Conservation (phyloP, 306 rosid species). For the Cicer bijugum region DNA sequence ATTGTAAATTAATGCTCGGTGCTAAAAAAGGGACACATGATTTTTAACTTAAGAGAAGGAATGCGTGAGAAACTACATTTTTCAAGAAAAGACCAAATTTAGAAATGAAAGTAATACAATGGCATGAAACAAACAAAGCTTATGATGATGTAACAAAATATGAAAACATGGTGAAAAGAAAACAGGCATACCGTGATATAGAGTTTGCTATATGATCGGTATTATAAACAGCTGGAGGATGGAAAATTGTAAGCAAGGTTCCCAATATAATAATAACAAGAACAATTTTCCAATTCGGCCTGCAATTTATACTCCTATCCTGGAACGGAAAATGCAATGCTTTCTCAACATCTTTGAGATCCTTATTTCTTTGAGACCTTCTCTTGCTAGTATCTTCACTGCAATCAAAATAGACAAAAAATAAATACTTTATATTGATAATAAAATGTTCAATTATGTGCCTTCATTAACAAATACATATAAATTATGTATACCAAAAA, state of each 20-base stretch:
- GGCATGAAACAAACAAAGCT: conserved; percentile 28
- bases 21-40: conserved; percentile 10
- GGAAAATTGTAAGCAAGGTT: conserved; percentile 67
- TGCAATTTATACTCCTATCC: conserved; percentile 63
- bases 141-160: conserved; percentile 11
- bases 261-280: conserved; percentile 65
- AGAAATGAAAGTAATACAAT: conserved; percentile 4
- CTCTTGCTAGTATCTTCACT: conserved; percentile 77
- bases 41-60: conserved; percentile 24
- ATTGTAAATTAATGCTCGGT: conserved; percentile 32
- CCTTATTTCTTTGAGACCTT: conserved; percentile 70
- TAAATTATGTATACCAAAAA: not conserved
- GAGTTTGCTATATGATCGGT: conserved; percentile 65
- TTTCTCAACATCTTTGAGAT: conserved; percentile 68
- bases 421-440: conserved; percentile 5
- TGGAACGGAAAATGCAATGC: conserved; percentile 46
- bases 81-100: conserved; percentile 22
- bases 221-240: conserved; percentile 69
- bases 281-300: conserved; percentile 68
- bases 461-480: conserved; percentile 3
- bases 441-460: conserved; percentile 13
- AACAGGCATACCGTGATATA: conserved; percentile 58
- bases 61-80: conserved; percentile 5
- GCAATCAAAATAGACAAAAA: conserved; percentile 47
- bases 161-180: conserved; percentile 32